Base-by-base conservation (phyloP, 2,329 filamentous ascomycete species). In the Arthroderma uncinatum region DNA sequence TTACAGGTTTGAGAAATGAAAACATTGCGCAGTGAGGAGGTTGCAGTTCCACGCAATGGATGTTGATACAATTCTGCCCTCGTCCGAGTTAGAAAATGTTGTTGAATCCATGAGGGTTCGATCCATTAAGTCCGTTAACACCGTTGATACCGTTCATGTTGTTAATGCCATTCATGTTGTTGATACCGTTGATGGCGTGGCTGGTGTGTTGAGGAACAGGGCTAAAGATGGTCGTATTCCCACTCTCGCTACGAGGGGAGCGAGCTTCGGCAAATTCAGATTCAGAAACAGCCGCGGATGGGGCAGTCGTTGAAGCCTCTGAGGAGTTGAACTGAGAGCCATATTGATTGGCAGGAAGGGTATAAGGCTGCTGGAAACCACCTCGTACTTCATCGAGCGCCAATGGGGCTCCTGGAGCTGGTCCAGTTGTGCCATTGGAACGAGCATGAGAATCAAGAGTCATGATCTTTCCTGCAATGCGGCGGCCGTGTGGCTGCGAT, bases 401-500 rank as follows among this genome's bases (percentile, higher is more conserved):
- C 63, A 70, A 65, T 33, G 74, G 70, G 54, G 73, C 74, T 2
- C 73, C 68, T 14, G 72, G 71, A 3, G 66, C 65, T 53, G 71
- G 69, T 14, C 70, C 71, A 57, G 66, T 73, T 16, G 68, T 70
- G 10, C 58, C 65, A 58, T 69, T 73, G 54, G 68, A 67, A 53
- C 73, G 71, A 21, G 68, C 66, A 25, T 62, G 61, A 40, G 69
- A 69, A 57, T 83, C 80, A 48, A 76, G 73, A 55, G 80, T 79
- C 65, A 78, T 73, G 58, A 98, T 87, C 79, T 97, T 97, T 69
- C 86, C 86, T 68, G 88, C 85, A 66, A 97, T 94, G 61, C 93
- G 89, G 63, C 93, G 91, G 55, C 93, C 93, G 70, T 97, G 93
- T 2, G 93, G 92, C 42, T 91, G 96, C 65, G 88, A 85, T 62